These are phyloP conservation scores for Colletotrichum sp. DNA, from an alignment of 2,329 filamentous ascomycete species.

Conservation along the genomic window DNA sequence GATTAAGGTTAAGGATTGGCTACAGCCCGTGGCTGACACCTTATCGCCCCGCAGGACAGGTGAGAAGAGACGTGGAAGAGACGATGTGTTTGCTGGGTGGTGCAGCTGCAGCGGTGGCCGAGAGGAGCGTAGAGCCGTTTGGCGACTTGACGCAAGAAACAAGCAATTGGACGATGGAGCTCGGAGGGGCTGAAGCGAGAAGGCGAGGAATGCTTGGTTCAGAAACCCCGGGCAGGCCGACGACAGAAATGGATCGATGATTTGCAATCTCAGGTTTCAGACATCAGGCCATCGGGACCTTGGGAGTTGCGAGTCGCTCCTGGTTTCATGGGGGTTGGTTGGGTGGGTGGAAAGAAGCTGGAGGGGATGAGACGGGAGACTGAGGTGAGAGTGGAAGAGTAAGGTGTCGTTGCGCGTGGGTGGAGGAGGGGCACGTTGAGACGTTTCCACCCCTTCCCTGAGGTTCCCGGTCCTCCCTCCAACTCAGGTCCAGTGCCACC, in stretches of 20 bases:
- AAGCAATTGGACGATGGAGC: constrained; percentile 5
- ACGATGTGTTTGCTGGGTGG: neutral
- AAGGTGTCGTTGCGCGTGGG: neutral
- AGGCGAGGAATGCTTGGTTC: neutral
- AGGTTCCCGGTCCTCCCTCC: neutral
- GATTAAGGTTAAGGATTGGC: constrained; percentile 2
- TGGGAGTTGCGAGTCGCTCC: constrained; percentile 13
- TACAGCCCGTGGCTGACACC: neutral
- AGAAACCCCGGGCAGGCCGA: neutral
- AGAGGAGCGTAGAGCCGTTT: neutral
- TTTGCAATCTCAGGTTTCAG: constrained; percentile 21
- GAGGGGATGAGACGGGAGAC: neutral
- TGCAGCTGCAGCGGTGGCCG: neutral
- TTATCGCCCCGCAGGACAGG: neutral
- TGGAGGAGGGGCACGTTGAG: constrained; percentile 5
- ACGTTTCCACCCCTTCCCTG: constrained; percentile 10
- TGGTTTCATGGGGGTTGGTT: constrained; percentile 11
- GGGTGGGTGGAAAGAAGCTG: neutral
- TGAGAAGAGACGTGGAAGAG: neutral
- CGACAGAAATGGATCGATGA: neutral
- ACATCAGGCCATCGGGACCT: constrained; percentile 22
- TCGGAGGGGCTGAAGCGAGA: neutral
- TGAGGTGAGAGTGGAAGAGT: neutral
- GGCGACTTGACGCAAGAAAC: neutral
- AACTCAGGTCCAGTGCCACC: neutral